phyloP scores from a whole-genome alignment of 805 yeast species.

The Hyphopichia homilentoma region DNA sequence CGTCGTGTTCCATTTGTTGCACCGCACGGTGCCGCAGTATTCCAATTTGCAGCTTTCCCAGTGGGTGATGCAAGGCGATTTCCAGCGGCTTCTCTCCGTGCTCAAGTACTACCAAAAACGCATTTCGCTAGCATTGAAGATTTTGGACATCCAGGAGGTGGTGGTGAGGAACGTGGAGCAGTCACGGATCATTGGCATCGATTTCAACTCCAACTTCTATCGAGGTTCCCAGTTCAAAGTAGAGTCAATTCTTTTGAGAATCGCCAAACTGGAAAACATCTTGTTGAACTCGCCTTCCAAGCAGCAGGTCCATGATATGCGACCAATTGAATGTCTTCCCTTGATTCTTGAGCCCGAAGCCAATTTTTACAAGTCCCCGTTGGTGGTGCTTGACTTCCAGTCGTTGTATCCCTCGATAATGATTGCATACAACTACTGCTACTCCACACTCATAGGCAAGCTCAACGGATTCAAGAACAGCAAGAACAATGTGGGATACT shows the following conservation, averaged over 20 bases:
- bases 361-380: conserved; percentile 80
- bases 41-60: conserved; percentile 44
- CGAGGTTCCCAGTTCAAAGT: conserved; percentile 95
- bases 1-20: conserved; percentile 63
- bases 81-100: conserved; percentile 24
- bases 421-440: conserved; percentile 88
- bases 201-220: conserved; percentile 80
- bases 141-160: conserved; percentile 61
- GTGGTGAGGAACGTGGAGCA: conserved; percentile 73
- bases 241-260: conserved; percentile 73
- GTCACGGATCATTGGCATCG: conserved; percentile 83
- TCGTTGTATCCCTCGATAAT: conserved; percentile 90
- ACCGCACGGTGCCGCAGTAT: conserved; percentile 64
- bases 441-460: conserved; percentile 66
- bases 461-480: conserved; percentile 48
- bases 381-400: conserved; percentile 88
- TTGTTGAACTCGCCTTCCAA: conserved; percentile 76
- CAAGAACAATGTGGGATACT: conserved; percentile 52
- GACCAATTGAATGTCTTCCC: conserved; percentile 83
- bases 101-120: conserved; percentile 46
- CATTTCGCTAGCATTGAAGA: conserved; percentile 38
- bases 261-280: conserved; percentile 73
- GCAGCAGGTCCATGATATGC: conserved; percentile 76
- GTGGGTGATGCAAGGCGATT: conserved; percentile 15
- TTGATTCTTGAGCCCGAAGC: conserved; percentile 91